A percentile compares a stretch with the other conserved stretches of the same genome.
Evolutionary conservation across 2,329 filamentous ascomycete genomes (phyloP).

Genomic region (Pezicula radicicola): DNA sequence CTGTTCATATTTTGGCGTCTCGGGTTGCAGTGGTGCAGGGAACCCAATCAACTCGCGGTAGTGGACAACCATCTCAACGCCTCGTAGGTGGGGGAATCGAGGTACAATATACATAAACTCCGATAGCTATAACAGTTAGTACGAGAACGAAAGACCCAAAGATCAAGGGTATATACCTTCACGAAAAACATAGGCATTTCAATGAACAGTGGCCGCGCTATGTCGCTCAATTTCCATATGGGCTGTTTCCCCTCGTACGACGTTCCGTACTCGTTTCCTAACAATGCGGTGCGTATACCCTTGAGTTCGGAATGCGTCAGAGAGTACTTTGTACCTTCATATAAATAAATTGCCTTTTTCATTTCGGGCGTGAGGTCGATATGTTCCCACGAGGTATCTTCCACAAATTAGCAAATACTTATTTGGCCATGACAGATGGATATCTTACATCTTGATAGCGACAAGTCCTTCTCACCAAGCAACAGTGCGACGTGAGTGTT

Average conservation of each 20-base stretch:
- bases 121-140: conserved; percentile 43
- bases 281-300: conserved; percentile 51
- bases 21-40: conserved; percentile 7
- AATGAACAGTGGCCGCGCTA: conserved; percentile 32
- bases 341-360: conserved; percentile 57
- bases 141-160: conserved; percentile 10
- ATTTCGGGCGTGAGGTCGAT: conserved; percentile 49
- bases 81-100: conserved; percentile 54
- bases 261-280: conserved; percentile 25
- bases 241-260: conserved; percentile 17
- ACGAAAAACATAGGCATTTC: conserved; percentile 65
- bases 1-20: conserved; percentile 50
- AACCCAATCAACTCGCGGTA: conserved; percentile 47
- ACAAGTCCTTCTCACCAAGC: conserved; percentile 61
- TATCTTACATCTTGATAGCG: conserved; percentile 55
- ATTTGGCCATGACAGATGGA: not conserved
- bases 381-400: conserved; percentile 58
- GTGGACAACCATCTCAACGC: conserved; percentile 51
- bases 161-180: conserved; percentile 42
- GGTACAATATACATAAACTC: conserved; percentile 59
- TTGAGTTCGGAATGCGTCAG: conserved; percentile 47
- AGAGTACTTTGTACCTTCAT: conserved; percentile 54
- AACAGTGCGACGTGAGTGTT: conserved; percentile 63
- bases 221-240: conserved; percentile 1
- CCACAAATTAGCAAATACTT: conserved; percentile 9